These are phyloP conservation scores for Exutisphaerella laricina DNA, from an alignment of 2,329 filamentous ascomycete genomes.

Conservation along the genomic window DNA sequence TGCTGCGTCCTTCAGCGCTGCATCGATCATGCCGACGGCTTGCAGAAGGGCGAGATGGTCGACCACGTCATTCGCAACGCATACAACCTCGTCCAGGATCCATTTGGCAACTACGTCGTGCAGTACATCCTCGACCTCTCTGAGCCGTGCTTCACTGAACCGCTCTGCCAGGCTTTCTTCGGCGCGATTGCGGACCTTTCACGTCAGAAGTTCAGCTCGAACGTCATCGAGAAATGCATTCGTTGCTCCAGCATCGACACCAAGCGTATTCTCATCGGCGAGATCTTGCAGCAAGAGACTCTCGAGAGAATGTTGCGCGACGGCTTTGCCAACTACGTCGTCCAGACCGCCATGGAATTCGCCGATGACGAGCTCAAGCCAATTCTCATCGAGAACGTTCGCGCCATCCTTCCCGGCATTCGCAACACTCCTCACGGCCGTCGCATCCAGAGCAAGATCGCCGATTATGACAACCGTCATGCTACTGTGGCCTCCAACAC, in stretches of 20 bases:
- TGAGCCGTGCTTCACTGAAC: conserved; percentile 80
- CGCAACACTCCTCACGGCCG: conserved; percentile 91
- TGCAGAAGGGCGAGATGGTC: conserved; percentile 84
- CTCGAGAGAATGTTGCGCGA: conserved; percentile 87
- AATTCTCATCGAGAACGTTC: conserved; percentile 75
- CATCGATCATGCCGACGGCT: conserved; percentile 89
- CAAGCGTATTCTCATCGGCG: conserved; percentile 76
- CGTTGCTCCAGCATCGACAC: conserved; percentile 72
- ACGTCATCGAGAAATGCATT: conserved; percentile 90
- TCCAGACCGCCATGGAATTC: conserved; percentile 91
- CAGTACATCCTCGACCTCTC: conserved; percentile 96
- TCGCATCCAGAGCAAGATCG: conserved; percentile 84
- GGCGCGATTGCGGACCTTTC: conserved; percentile 68
- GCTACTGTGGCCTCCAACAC: conserved; percentile 23
- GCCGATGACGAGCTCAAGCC: conserved; percentile 67
- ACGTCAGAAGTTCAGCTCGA: conserved; percentile 98
- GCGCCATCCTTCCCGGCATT: conserved; percentile 76
- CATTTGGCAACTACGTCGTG: conserved; percentile 97
- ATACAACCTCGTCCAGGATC: conserved; percentile 86
- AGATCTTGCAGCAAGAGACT: conserved; percentile 68
- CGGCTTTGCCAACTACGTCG: conserved; percentile 94
- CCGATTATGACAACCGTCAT: conserved; percentile 47
- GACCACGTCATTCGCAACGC: conserved; percentile 81
- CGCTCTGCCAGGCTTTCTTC: conserved; percentile 74
- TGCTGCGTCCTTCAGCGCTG: conserved; percentile 98